phyloP scores from a whole-genome alignment of 2,329 filamentous ascomycete genomes.

The Parascedosporium putredinis region DNA sequence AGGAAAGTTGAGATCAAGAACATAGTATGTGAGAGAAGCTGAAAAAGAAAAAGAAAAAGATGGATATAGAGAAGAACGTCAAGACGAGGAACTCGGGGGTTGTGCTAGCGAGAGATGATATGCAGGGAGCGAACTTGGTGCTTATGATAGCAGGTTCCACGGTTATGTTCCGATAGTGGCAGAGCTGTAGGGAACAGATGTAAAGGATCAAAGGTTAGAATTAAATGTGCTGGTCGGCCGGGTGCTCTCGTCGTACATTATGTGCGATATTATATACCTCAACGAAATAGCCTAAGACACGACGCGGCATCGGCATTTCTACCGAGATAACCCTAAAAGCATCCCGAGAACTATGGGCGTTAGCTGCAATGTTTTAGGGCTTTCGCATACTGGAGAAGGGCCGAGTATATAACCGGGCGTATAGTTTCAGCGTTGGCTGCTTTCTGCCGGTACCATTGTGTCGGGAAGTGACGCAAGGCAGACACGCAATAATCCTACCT shows the following conservation, averaged over 20 bases:
- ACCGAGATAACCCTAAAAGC: not conserved
- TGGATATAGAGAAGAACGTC: not conserved
- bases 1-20: not conserved
- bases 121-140: not conserved
- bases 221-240: not conserved
- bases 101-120: not conserved
- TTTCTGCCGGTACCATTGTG: too few species aligned
- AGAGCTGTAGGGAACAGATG: not conserved
- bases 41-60: not conserved
- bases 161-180: not conserved
- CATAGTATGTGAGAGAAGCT: not conserved
- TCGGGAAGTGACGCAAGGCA: too few species aligned
- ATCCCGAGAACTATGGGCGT: not conserved
- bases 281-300: not conserved
- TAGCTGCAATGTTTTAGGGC: not conserved
- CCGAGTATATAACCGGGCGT: not conserved
- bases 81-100: not conserved
- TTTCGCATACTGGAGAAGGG: not conserved
- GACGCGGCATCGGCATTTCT: not conserved
- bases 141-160: not conserved
- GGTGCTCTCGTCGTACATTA: not conserved
- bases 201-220: not conserved
- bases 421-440: not conserved
- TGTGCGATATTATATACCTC: not conserved
- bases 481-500: too few species aligned